Conservation (phyloP, 2,329 filamentous ascomycete species). For the Madurella fahalii region DNA sequence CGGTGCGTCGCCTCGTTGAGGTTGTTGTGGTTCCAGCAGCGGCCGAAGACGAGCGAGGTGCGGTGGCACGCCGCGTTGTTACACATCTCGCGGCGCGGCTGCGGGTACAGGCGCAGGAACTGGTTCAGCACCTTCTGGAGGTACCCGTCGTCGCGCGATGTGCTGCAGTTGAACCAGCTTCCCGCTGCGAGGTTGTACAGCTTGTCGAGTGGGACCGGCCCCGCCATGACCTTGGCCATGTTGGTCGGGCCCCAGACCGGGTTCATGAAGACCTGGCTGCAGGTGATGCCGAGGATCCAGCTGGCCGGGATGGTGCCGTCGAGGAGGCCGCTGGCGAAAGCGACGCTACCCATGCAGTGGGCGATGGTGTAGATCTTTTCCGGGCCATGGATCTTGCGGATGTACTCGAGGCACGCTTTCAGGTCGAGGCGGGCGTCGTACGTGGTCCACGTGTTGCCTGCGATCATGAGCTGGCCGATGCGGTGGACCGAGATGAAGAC, state of each 20-base stretch:
- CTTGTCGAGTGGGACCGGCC: slow-evolving; percentile 46
- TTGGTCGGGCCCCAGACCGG: slow-evolving; percentile 55
- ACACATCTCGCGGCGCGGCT: slow-evolving; percentile 53
- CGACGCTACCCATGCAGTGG: slow-evolving; percentile 62
- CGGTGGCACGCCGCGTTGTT: slow-evolving; percentile 60
- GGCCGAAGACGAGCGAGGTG: slow-evolving; percentile 55
- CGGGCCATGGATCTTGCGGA: slow-evolving; percentile 39
- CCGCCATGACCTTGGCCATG: slow-evolving; percentile 49
- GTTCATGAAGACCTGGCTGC: slow-evolving; percentile 61
- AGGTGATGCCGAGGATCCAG: slow-evolving; percentile 56
- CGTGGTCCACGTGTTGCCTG: slow-evolving; percentile 52
- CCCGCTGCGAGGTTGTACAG: slow-evolving; percentile 47
- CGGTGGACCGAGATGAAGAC: slow-evolving; percentile 56
- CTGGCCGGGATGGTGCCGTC: slow-evolving; percentile 54
- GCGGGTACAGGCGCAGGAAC: slow-evolving; percentile 54
- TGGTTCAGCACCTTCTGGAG: slow-evolving; percentile 53
- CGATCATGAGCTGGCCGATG: slow-evolving; percentile 50
- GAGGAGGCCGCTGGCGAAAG: slow-evolving; percentile 54
- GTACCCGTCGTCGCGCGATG: slow-evolving; percentile 42
- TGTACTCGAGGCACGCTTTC: slow-evolving; percentile 49
- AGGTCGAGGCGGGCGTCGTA: slow-evolving; percentile 59
- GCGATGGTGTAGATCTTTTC: slow-evolving; percentile 52
- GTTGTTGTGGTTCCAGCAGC: slow-evolving; percentile 61
- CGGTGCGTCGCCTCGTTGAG: slow-evolving; percentile 63
- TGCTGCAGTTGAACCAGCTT: slow-evolving; percentile 53